Base-by-base conservation (phyloP, 805 yeast genomes). In the Lipomyces kockii region DNA sequence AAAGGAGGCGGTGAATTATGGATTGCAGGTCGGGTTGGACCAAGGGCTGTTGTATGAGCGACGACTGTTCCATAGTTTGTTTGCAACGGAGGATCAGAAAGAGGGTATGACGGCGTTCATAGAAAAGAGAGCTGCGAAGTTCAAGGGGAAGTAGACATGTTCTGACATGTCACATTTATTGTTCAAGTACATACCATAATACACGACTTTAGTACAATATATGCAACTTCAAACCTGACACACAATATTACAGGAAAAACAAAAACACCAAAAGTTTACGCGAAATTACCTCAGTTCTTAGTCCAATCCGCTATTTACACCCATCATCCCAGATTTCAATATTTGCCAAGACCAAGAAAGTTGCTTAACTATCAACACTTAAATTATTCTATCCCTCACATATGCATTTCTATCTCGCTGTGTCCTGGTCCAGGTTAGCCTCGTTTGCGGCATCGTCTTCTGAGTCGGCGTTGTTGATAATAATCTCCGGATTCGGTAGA, bases 91-190 rank as follows among this genome's bases (percentile, higher is more conserved):
- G 46, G 86, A 84, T 69, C 85, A 83, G 71, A 76, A 74, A 69
- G 86, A 83, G 73, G 86, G 86, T 11, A 83, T 84, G 86, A 64
- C 76, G 51, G 86, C 86, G 12, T 84, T 84, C 73, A 77, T 80
- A n/a, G 83, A 81, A 63, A 73, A 73, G 61, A 68, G 75, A 22
- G 57, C 58, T 43, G 68, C 75, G 2, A 55, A 63, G 17, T 73
- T 69, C 60, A 65, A 63, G 56, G 67, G 66, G 22, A 57, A 72
- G 62, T 71, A 65, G 46, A n/a, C 14, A 8, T 6, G 20, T 5
- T 37, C 12, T n/a, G 49, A 6, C 49, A 17, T 7, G 49, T 43
- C 49, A 8, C 49, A 43, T 43, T 43, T 43, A 43, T 43, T 43
- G 20, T 8, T 14, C 17, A 34, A 6, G 9, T 61, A 14, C 55